These are phyloP conservation scores for Kwoniella dendrophila DNA, from an alignment of 768 basidiomycete genomes.

Conservation along the genomic window DNA sequence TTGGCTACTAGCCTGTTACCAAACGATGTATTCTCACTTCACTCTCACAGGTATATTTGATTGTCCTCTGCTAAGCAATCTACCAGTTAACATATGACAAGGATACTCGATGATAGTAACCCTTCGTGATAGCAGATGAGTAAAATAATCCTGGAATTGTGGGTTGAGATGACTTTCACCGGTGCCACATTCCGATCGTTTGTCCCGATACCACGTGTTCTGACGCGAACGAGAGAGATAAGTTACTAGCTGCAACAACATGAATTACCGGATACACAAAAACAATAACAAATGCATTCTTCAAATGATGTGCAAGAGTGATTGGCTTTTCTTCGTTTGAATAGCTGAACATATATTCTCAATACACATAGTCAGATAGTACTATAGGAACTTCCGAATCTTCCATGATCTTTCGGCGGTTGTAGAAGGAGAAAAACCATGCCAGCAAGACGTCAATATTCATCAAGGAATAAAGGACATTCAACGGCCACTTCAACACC, in stretches of 20 bases:
- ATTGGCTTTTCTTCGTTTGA: too few relatives aligned
- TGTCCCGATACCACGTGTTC: neutral
- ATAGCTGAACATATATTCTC: too few relatives aligned
- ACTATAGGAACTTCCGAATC: neutral
- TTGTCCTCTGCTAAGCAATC: neutral
- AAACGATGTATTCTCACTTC: neutral
- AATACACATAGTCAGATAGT: too few relatives aligned
- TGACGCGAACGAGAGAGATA: neutral
- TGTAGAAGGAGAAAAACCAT: neutral
- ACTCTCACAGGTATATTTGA: neutral
- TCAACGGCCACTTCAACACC: neutral
- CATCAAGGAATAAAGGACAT: neutral
- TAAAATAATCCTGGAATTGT: too few relatives aligned
- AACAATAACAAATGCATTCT: neutral
- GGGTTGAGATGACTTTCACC: neutral
- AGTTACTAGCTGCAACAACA: neutral
- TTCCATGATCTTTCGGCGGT: neutral
- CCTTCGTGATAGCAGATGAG: neutral
- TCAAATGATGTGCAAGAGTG: too few relatives aligned
- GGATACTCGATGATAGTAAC: neutral
- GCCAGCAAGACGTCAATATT: neutral
- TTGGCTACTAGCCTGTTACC: too few relatives aligned
- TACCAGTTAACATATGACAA: neutral
- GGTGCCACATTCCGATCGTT: conserved; percentile 1
- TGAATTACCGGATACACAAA: neutral